Conservation (phyloP, 1,284 basidiomycete genomes). For the Irpex lacteus region DNA sequence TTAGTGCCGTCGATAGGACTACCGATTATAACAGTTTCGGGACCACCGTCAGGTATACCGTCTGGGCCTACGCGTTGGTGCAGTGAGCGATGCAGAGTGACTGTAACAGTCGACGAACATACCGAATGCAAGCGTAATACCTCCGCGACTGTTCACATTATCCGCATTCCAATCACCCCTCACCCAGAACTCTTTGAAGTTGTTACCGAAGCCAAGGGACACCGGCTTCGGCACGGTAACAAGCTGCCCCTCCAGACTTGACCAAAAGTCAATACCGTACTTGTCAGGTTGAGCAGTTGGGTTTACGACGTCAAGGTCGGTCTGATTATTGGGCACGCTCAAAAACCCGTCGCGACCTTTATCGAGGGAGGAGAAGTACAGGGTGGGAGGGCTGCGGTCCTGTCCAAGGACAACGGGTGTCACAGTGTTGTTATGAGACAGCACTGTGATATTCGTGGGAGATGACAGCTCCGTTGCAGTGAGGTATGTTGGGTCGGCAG, state of each 20-base stretch:
- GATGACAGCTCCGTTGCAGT: slow-evolving; percentile 46
- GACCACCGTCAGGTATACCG: slow-evolving; percentile 53
- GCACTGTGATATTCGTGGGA: slow-evolving; percentile 43
- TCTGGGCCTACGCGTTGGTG: slow-evolving; percentile 36
- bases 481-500: slow-evolving; percentile 41
- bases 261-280: slow-evolving; percentile 62
- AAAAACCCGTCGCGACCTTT: slow-evolving; percentile 49
- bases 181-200: slow-evolving; percentile 57
- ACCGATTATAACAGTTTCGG: slow-evolving; percentile 54
- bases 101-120: neutral
- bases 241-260: slow-evolving; percentile 56
- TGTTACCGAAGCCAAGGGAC: slow-evolving; percentile 47
- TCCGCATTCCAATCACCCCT: slow-evolving; percentile 54
- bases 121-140: slow-evolving; percentile 53
- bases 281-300: slow-evolving; percentile 43
- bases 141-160: slow-evolving; percentile 52
- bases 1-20: slow-evolving; percentile 51
- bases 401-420: slow-evolving; percentile 46
- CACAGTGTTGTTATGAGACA: slow-evolving; percentile 47
- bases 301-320: slow-evolving; percentile 41
- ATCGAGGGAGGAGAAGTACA: slow-evolving; percentile 47
- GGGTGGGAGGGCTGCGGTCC: slow-evolving; percentile 52
- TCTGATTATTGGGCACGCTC: slow-evolving; percentile 51
- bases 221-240: slow-evolving; percentile 49
- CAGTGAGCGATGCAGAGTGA: neutral